phyloP scores from a whole-genome alignment of 305 asterid genomes.

The Stenogyne calaminthoides region DNA sequence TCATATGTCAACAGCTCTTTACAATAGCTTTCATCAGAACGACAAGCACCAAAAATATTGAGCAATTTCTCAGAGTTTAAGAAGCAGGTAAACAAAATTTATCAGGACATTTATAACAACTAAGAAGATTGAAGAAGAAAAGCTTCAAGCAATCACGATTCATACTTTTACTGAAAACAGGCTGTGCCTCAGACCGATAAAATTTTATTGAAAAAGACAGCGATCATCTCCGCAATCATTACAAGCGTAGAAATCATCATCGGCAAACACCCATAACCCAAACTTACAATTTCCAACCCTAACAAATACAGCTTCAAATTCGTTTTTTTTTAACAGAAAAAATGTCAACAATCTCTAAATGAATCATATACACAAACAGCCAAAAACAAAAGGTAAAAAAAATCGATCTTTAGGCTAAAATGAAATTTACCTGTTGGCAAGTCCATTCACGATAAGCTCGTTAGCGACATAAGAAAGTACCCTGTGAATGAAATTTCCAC shows the following conservation, averaged over 20 bases:
- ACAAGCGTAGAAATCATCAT: constrained; percentile 41
- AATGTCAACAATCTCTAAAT: neutral
- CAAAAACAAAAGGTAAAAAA: neutral
- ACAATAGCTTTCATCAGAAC: neutral
- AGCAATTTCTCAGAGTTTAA: neutral
- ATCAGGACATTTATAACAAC: neutral
- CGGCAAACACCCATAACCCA: constrained; percentile 21
- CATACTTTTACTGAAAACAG: neutral
- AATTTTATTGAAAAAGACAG: constrained; percentile 17
- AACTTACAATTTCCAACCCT: neutral
- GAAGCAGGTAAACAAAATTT: neutral
- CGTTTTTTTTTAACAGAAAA: neutral
- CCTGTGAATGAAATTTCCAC: constrained; percentile 73
- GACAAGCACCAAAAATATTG: neutral
- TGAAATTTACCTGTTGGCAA: constrained; percentile 68
- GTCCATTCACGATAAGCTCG: constrained; percentile 71
- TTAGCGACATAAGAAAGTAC: constrained; percentile 68
- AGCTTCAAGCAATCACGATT: neutral
- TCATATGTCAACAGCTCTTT: neutral
- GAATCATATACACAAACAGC: neutral
- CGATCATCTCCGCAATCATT: constrained; percentile 39
- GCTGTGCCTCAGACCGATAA: constrained; percentile 52
- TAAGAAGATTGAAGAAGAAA: neutral
- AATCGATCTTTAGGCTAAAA: neutral
- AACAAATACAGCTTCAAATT: neutral